phyloP scores from a whole-genome alignment of 345 rosid species.

The Eucalyptus erythrocorys region DNA sequence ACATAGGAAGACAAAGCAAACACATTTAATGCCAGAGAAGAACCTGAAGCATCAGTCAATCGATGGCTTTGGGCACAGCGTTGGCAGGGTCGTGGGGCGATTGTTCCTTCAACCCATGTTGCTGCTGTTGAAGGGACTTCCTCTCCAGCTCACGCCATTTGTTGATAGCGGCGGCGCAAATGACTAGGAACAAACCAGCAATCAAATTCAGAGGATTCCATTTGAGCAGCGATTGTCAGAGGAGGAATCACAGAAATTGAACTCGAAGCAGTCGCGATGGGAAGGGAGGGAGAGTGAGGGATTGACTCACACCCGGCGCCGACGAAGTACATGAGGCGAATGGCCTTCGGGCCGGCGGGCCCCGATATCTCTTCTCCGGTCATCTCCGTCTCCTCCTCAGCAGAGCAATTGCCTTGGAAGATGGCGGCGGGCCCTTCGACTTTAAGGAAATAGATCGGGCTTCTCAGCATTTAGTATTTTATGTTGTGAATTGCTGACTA shows the following conservation, averaged over 20 bases:
- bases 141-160: conserved; percentile 64
- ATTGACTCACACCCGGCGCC: conserved; percentile 63
- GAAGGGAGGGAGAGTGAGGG: neutral
- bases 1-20: neutral
- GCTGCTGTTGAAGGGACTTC: conserved; percentile 27
- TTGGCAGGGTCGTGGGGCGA: conserved; percentile 8
- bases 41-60: conserved; percentile 10
- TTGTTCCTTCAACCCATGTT: conserved; percentile 7
- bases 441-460: neutral
- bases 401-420: neutral
- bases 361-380: conserved; percentile 44
- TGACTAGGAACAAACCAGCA: conserved; percentile 9
- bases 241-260: neutral
- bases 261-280: neutral
- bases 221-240: neutral
- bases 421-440: neutral
- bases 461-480: neutral
- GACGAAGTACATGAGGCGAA: conserved; percentile 48
- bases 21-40: neutral
- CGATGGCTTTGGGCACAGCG: conserved; percentile 18
- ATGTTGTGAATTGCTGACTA: neutral
- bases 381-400: neutral
- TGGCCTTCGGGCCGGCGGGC: conserved; percentile 52
- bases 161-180: conserved; percentile 47
- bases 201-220: neutral